Percentiles rank a stretch among this genome's conserved stretches.
Evolutionary conservation across 345 rosid species (phyloP).

Genomic region (Crucihimalaya himalaica): DNA sequence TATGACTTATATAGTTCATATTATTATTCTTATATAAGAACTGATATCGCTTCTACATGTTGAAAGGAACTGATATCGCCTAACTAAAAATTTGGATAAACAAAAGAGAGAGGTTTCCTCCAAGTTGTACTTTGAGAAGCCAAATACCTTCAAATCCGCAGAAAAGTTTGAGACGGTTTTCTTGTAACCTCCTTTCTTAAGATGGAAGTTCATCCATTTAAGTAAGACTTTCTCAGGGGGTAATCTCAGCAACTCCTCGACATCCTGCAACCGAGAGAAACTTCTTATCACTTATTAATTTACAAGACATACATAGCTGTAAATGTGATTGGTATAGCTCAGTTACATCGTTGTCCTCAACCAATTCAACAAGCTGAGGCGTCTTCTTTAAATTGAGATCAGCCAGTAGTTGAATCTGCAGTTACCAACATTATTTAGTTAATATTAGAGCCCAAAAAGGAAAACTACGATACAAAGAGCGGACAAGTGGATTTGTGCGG

Average conservation of each 20-base stretch:
- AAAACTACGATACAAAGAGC: neutral
- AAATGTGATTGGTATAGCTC: conserved; percentile 13
- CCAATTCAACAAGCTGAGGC: conserved; percentile 91
- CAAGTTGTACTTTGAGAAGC: conserved; percentile 2
- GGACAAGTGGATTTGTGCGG: conserved; percentile 4
- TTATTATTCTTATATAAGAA: neutral
- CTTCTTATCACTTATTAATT: neutral
- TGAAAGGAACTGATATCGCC: conserved; percentile 4
- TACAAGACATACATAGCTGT: conserved; percentile 7
- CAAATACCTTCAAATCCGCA: conserved; percentile 75
- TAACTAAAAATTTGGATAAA: neutral
- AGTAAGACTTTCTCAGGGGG: conserved; percentile 87
- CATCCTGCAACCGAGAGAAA: conserved; percentile 54
- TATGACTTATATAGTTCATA: neutral
- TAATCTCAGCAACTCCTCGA: conserved; percentile 85
- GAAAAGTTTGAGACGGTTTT: conserved; percentile 78
- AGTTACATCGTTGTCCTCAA: conserved; percentile 73
- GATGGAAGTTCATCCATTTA: conserved; percentile 94
- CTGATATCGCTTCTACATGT: conserved; percentile 5
- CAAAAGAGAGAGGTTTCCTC: conserved; percentile 13
- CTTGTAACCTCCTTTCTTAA: conserved; percentile 86
- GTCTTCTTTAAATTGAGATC: conserved; percentile 93
- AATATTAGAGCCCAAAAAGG: neutral
- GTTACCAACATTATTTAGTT: conserved; percentile 11
- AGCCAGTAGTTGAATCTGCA: conserved; percentile 83